Evolutionary conservation across 1,284 basidiomycete genomes (phyloP).

Genomic region (Melampsora americana): DNA sequence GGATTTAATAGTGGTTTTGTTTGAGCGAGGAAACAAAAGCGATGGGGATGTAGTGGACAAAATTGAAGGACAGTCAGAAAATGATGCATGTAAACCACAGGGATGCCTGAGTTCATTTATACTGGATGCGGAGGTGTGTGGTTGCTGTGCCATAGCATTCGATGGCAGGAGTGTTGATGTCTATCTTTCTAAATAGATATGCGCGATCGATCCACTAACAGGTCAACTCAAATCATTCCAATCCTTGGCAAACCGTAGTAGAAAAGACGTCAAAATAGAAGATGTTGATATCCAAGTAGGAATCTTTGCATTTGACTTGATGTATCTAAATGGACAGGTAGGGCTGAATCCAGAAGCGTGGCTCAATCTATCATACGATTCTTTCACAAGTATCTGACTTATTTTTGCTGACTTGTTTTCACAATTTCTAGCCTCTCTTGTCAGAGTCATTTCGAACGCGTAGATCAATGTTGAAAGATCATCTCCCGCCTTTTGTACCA

Average conservation of each 20-base stretch:
- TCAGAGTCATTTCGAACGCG: slow-evolving; percentile 52
- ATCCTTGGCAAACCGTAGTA: slow-evolving; percentile 86
- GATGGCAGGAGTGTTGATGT: no score
- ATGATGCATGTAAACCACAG: slow-evolving; percentile 50
- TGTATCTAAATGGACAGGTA: slow-evolving; percentile 76
- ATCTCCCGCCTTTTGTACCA: no score
- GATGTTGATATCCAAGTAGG: slow-evolving; percentile 95
- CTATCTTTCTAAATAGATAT: no score
- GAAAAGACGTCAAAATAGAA: slow-evolving; percentile 93
- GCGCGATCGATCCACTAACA: no score
- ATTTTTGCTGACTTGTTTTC: no score
- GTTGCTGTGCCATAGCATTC: no score
- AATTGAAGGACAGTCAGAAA: no score
- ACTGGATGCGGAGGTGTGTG: slow-evolving; percentile 59
- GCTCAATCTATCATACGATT: slow-evolving; percentile 6
- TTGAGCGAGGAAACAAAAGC: no score
- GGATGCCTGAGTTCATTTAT: slow-evolving; percentile 62
- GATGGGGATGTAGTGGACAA: no score
- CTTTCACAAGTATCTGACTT: neutral
- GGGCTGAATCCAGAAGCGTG: no score
- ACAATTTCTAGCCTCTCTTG: neutral
- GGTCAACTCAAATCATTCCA: slow-evolving; percentile 85
- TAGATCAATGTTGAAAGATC: slow-evolving; percentile 53
- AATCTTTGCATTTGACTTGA: slow-evolving; percentile 89
- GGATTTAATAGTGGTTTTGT: slow-evolving; percentile 72